A percentile compares a stretch with the other conserved stretches of the same genome.
These are phyloP conservation scores for Albugo laibachii DNA, from an alignment of 352 stramenopile genomes.

Conservation along the genomic window DNA sequence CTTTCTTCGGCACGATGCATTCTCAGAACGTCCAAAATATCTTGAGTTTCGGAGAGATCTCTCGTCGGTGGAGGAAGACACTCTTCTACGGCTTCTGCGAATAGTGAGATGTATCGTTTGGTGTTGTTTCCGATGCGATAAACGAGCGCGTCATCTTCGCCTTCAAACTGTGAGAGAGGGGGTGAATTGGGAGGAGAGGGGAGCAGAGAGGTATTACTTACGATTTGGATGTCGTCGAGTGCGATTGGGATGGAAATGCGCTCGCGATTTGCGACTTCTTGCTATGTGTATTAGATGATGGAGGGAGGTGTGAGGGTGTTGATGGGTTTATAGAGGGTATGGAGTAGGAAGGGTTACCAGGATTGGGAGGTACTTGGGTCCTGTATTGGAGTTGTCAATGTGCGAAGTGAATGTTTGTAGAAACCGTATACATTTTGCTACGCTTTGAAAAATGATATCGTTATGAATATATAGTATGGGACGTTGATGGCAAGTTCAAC, in stretches of 20 bases:
- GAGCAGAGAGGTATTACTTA: conserved; percentile 11
- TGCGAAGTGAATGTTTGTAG: conserved; percentile 56
- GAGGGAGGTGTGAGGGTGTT: too few species aligned
- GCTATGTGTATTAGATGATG: conserved; percentile 14
- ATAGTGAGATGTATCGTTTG: conserved; percentile 73
- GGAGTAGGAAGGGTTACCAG: conserved; percentile 18
- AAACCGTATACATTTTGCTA: conserved; percentile 64
- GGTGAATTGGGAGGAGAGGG: background rate
- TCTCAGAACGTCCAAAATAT: conserved; percentile 71
- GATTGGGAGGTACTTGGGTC: conserved; percentile 62
- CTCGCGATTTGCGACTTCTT: conserved; percentile 79
- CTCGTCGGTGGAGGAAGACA: conserved; percentile 57
- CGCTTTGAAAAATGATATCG: too few species aligned
- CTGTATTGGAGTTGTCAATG: conserved; percentile 30
- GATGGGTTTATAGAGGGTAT: background rate
- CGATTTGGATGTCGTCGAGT: conserved; percentile 61
- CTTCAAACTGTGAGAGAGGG: conserved; percentile 22
- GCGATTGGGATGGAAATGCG: conserved; percentile 55
- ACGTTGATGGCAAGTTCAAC: too few species aligned
- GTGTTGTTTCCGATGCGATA: conserved; percentile 73
- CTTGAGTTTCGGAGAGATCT: conserved; percentile 60
- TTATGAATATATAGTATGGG: too few species aligned
- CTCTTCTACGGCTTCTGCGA: conserved; percentile 77
- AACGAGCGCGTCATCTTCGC: conserved; percentile 63
- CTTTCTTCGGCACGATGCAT: conserved; percentile 57